phyloP scores from a whole-genome alignment of 2,329 filamentous ascomycete genomes.

The Blastomyces gilchristii region DNA sequence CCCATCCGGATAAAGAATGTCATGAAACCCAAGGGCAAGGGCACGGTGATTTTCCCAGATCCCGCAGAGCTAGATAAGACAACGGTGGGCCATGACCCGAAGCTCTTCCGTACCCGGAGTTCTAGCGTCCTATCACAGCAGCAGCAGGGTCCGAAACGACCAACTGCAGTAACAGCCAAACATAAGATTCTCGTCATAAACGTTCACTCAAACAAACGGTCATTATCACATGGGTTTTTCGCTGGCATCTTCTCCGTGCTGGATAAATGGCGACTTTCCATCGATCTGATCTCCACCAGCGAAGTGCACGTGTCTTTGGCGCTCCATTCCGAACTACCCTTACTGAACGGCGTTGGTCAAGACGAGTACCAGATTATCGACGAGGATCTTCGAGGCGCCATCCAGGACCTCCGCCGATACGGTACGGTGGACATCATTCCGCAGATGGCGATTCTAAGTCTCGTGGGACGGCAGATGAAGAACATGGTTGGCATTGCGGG shows the following conservation, averaged over 20 bases:
- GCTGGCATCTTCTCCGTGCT: slow-evolving; percentile 88
- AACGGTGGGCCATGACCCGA: slow-evolving; percentile 47
- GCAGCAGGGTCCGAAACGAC: slow-evolving; percentile 55
- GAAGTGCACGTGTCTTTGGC: slow-evolving; percentile 98
- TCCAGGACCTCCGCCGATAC: slow-evolving; percentile 63
- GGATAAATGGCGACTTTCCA: slow-evolving; percentile 74
- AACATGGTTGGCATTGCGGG: slow-evolving; percentile 93
- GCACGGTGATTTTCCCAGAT: slow-evolving; percentile 66
- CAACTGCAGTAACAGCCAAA: slow-evolving; percentile 92
- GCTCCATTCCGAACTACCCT: slow-evolving; percentile 64
- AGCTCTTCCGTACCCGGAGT: slow-evolving; percentile 41
- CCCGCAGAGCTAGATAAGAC: slow-evolving; percentile 43
- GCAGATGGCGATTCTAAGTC: slow-evolving; percentile 88
- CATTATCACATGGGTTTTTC: slow-evolving; percentile 91
- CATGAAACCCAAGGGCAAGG: slow-evolving; percentile 53
- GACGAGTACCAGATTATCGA: slow-evolving; percentile 47
- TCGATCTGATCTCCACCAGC: slow-evolving; percentile 90
- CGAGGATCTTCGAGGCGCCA: slow-evolving; percentile 54
- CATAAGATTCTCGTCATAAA: slow-evolving; percentile 95
- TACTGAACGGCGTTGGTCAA: slow-evolving; percentile 40
- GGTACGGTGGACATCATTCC: slow-evolving; percentile 84
- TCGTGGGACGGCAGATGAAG: slow-evolving; percentile 94
- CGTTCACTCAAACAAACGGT: slow-evolving; percentile 94
- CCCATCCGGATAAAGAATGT: slow-evolving; percentile 62
- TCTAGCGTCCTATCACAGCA: slow-evolving; percentile 39